phyloP scores from a whole-genome alignment of 257 asterid species.

The Nicotiana knightiana region DNA sequence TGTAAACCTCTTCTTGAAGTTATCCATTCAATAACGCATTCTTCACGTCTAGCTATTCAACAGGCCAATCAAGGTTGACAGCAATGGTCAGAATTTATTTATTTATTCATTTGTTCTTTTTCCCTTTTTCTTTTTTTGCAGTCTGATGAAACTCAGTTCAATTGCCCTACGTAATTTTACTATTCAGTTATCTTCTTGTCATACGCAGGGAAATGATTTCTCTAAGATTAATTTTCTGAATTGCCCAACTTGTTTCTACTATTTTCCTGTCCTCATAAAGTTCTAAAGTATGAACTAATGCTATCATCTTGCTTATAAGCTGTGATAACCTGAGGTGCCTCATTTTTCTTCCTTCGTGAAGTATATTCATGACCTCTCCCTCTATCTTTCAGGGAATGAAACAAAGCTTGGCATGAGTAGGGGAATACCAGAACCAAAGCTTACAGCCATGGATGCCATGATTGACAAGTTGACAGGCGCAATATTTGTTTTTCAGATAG shows the following conservation, averaged over 20 bases:
- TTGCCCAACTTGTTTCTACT: not conserved
- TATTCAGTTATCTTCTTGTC: not conserved
- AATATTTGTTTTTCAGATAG: conserved; percentile 90
- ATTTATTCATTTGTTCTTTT: no score
- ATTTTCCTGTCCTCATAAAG: not conserved
- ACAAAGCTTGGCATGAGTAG: conserved; percentile 99
- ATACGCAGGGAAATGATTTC: conserved; percentile 6
- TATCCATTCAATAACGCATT: no score
- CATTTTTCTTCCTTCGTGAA: not conserved
- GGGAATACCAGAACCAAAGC: conserved; percentile 98
- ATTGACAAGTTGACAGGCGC: conserved; percentile 99
- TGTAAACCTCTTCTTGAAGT: no score
- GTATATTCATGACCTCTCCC: not conserved
- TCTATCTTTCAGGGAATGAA: conserved; percentile 62
- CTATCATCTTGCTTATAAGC: not conserved
- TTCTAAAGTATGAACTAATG: not conserved
- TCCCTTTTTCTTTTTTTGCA: not conserved
- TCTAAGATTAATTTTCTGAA: not conserved
- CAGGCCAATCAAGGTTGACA: no score
- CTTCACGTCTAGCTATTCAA: no score
- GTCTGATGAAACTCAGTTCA: not conserved
- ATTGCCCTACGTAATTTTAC: not conserved
- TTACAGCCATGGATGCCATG: conserved; percentile 99
- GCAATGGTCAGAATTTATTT: no score
- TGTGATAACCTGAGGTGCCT: not conserved